A percentile compares a stretch with the other conserved stretches of the same genome.
These are phyloP conservation scores for Linum lewisii DNA, from an alignment of 345 rosid genomes.

Conservation along the genomic window DNA sequence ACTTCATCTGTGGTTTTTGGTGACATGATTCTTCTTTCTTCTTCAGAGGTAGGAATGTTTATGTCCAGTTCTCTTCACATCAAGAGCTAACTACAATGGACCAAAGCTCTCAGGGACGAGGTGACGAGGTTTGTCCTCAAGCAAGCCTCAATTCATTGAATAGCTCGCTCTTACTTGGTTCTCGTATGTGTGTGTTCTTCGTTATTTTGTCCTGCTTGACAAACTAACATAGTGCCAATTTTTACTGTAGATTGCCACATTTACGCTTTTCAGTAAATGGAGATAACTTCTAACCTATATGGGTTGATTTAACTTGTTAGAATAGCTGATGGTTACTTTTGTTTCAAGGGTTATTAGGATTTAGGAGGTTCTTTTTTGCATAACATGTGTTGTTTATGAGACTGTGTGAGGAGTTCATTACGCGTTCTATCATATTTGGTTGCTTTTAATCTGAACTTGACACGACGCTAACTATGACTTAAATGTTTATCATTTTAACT, in stretches of 20 bases:
- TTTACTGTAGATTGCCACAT: too few species aligned
- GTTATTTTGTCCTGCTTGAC: background rate
- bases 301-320: background rate
- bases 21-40: background rate
- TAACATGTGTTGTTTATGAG: too few species aligned
- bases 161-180: background rate
- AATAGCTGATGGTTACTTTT: background rate
- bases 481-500: background rate
- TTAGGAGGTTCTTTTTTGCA: background rate
- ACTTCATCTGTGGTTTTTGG: background rate
- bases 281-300: background rate
- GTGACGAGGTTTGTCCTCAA: constrained; percentile 73
- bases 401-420: background rate
- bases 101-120: constrained; percentile 85
- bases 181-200: constrained; percentile 1
- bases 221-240: too few species aligned
- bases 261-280: background rate
- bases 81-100: constrained; percentile 94
- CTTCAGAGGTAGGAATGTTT: constrained; percentile 88
- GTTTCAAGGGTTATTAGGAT: background rate
- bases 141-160: background rate
- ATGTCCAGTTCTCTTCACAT: constrained; percentile 95
- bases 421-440: background rate
- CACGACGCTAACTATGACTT: background rate
- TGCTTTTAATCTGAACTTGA: background rate